Percentiles rank a stretch among this genome's conserved stretches.
phyloP scores from a whole-genome alignment of 257 asterid genomes.

The Petrea volubilis region DNA sequence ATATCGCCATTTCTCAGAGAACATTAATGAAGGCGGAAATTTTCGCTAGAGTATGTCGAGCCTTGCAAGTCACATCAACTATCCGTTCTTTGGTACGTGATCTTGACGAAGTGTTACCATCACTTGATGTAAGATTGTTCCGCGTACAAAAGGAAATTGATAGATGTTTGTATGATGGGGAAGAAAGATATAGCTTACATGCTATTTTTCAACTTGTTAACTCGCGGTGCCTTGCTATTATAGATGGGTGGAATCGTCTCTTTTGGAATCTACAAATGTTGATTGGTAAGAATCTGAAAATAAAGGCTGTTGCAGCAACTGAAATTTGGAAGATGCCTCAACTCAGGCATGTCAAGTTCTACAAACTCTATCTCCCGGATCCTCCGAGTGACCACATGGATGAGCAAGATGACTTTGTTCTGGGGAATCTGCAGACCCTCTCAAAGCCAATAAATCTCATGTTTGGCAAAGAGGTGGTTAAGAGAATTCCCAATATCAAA shows the following conservation, averaged over 20 bases:
- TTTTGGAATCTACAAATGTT: not conserved
- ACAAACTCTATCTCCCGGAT: not conserved
- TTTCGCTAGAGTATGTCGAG: not conserved
- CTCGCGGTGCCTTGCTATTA: not conserved
- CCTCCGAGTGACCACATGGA: not conserved
- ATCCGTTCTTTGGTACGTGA: not conserved
- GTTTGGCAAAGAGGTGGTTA: not conserved
- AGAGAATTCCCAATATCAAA: slow-evolving; percentile 7
- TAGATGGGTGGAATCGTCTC: not conserved
- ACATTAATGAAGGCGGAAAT: not conserved
- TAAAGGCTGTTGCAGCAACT: not conserved
- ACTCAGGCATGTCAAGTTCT: not conserved
- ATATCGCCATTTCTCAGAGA: not conserved
- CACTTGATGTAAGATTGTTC: not conserved
- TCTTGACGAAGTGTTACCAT: not conserved
- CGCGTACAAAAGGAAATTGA: not conserved
- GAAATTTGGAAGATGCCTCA: slow-evolving; percentile 26
- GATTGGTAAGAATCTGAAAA: not conserved
- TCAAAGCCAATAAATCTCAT: not conserved
- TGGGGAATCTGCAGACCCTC: slow-evolving; percentile 1
- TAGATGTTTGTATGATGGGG: no score
- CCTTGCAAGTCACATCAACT: not conserved
- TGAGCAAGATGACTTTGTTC: not conserved
- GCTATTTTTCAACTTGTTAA: not conserved
- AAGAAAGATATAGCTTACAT: no score